Evolutionary conservation across 2,329 filamentous ascomycete genomes (phyloP).

Genomic region (Coleophoma crateriformis): DNA sequence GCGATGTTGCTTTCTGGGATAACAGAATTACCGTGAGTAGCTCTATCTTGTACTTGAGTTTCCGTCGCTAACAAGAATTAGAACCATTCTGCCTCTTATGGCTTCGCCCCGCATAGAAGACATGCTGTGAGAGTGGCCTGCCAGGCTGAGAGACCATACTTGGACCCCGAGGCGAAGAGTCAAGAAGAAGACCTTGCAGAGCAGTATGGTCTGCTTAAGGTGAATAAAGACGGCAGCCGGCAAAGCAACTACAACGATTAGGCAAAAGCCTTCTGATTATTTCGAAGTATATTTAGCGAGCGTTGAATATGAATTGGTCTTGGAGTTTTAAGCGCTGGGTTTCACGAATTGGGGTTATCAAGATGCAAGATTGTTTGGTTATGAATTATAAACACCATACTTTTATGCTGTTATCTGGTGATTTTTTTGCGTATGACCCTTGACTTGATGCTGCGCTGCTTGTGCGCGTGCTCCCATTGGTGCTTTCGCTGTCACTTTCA

Average conservation of each 20-base stretch:
- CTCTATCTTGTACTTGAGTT: neutral
- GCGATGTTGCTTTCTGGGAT: slow-evolving; percentile 65
- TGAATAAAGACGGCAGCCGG: slow-evolving; percentile 50
- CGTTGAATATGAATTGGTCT: neutral
- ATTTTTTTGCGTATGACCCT: neutral
- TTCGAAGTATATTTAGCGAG: neutral
- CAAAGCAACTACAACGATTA: slow-evolving; percentile 53
- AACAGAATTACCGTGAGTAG: slow-evolving; percentile 41
- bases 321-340: neutral
- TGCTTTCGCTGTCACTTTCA: slow-evolving; percentile 4
- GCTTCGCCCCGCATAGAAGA: slow-evolving; percentile 49
- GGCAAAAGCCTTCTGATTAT: neutral
- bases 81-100: slow-evolving; percentile 50
- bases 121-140: slow-evolving; percentile 38
- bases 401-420: slow-evolving; percentile 38
- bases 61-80: slow-evolving; percentile 16
- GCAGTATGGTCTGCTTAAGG: slow-evolving; percentile 39
- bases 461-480: slow-evolving; percentile 6
- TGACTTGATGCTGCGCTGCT: neutral
- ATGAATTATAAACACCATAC: slow-evolving; percentile 38
- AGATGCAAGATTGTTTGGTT: neutral
- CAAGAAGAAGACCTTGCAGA: slow-evolving; percentile 48
- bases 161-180: slow-evolving; percentile 31
- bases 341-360: neutral
- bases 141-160: slow-evolving; percentile 24